Base-by-base conservation (phyloP, 2,329 filamentous ascomycete genomes). In the Fonsecaea pedrosoi region DNA sequence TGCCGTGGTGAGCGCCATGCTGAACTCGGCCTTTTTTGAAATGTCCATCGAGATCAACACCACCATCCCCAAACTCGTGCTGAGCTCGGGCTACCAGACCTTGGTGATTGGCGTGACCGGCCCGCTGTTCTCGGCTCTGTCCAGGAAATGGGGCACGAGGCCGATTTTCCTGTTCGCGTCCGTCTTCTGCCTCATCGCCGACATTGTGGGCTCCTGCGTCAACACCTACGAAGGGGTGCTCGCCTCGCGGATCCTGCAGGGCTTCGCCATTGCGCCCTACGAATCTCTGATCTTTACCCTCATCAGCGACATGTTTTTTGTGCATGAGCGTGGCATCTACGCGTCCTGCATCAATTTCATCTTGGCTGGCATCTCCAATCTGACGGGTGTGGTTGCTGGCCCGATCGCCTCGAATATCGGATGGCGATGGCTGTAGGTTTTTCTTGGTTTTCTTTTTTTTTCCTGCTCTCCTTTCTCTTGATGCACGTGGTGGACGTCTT, bases 201-300 rank as follows among this genome's bases (percentile, higher is more conserved):
- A 77, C 56, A 73, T 86, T 1, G 84, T 82, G 79, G 78, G 76
- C 21, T 77, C 81, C 0, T 78, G 81, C 64, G 78, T 79, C 5
- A 79, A 77, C 38, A 79, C 75, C 9, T 78, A 80, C 37, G 79
- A 81, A 5, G 78, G 82, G 64, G 84, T 82, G 81, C 79, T 81
- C 25, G 81, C 80, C 5, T 80, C 80, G 66, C 80, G 81, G 58
- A 77, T 84, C 32, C 71, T 85, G 0, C 79, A 81, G 59, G 82
- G 82, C 0, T 80, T 84, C 67, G 79, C 82, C 32, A 78, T 76
- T n/a, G 79, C 82, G 1, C 82, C 83, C 0, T 79, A 83, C 25
- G 83, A 85, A 69, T 80, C 80, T 13, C 70, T 85, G n/a, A 78
- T 78, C 15, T 82, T 83, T 68, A 79, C 82, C 9, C 80, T 78